phyloP scores from a whole-genome alignment of 2,329 filamentous ascomycete species.

The Cladosporium sp. region DNA sequence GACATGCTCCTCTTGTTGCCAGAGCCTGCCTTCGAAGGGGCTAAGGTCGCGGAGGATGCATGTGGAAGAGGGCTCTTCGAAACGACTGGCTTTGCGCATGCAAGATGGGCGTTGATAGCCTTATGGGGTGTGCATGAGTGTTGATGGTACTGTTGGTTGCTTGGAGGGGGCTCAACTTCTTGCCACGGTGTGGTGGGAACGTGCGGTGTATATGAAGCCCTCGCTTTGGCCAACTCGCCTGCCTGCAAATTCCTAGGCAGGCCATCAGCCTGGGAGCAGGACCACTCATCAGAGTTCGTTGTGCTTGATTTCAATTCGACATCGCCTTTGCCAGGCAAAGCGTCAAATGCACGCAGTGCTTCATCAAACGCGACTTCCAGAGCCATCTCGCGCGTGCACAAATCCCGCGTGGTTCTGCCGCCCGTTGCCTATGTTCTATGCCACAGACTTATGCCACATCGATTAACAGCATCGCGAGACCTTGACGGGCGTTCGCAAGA shows the following conservation, averaged over 20 bases:
- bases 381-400: not conserved
- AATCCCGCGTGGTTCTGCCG: not conserved
- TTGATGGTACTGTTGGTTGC: not conserved
- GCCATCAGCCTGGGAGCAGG: not conserved
- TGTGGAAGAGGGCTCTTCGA: not conserved
- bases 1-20: conserved; percentile 45
- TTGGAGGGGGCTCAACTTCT: not conserved
- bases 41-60: not conserved
- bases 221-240: not conserved
- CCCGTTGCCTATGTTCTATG: not conserved
- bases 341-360: not conserved
- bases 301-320: not conserved
- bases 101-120: not conserved
- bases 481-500: not conserved
- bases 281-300: not conserved
- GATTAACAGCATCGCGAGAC: not conserved
- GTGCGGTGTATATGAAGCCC: not conserved
- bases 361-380: not conserved
- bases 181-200: not conserved
- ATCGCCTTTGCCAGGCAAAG: not conserved
- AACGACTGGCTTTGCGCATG: not conserved
- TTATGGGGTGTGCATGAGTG: not conserved
- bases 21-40: conserved; percentile 34
- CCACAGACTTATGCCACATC: not conserved
- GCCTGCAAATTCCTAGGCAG: not conserved